These are phyloP conservation scores for Peronosclerospora sorghi DNA, from an alignment of 352 stramenopile genomes.

Conservation along the genomic window DNA sequence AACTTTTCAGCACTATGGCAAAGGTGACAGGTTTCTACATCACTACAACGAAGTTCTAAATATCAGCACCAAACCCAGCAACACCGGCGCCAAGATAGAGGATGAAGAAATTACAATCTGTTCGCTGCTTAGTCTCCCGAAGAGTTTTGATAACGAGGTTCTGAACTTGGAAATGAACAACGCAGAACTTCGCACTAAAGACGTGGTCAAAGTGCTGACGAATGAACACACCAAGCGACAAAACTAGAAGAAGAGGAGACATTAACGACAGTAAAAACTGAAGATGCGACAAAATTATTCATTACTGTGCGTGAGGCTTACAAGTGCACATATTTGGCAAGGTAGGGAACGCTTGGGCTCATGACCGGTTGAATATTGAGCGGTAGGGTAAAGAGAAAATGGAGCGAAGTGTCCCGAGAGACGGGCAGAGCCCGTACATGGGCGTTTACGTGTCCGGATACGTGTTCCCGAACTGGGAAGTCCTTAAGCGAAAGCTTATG, in stretches of 20 bases:
- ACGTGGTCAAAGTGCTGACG: slow-evolving; percentile 11
- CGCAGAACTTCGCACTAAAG: slow-evolving; percentile 5
- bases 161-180: too few species aligned
- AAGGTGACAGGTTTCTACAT: slow-evolving; percentile 2
- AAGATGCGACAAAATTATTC: slow-evolving; percentile 6
- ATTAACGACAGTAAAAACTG: slow-evolving; percentile 3
- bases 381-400: too few species aligned
- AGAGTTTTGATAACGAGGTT: too few species aligned
- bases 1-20: slow-evolving; percentile 3
- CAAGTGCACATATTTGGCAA: slow-evolving; percentile 6
- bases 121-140: too few species aligned
- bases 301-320: slow-evolving; percentile 5
- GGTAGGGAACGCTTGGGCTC: slow-evolving; percentile 12
- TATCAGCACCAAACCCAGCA: slow-evolving; percentile 1
- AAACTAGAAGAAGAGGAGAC: slow-evolving; percentile 13
- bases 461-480: too few species aligned
- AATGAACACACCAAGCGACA: too few species aligned
- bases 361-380: too few species aligned
- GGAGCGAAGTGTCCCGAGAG: too few species aligned
- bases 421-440: too few species aligned
- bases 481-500: too few species aligned
- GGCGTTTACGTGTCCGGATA: too few species aligned
- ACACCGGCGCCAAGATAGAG: slow-evolving; percentile 2
- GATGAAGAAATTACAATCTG: slow-evolving; percentile 3
- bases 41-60: slow-evolving; percentile 3